Evolutionary conservation across 75 land plant species (phyloP).

Genomic region (Adiantum capillusveneris): DNA sequence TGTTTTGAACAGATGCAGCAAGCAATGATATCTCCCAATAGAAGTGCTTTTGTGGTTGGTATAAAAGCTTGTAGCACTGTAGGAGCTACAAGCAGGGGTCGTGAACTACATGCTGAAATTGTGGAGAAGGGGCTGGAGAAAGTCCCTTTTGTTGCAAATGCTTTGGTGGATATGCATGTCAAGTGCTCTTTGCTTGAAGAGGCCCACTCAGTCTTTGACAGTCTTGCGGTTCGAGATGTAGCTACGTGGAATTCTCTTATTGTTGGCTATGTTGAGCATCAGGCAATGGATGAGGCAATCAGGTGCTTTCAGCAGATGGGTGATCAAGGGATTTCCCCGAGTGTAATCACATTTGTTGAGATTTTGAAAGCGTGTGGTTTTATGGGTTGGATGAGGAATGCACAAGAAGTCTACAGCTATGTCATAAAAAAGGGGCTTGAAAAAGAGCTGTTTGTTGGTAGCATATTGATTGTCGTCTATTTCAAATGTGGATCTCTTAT

Average conservation of each 20-base stretch:
- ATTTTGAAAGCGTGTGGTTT: slow-evolving; percentile 8
- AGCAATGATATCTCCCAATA: neutral
- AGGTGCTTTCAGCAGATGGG: neutral
- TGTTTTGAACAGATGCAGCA: slow-evolving; percentile 7
- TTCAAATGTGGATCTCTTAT: neutral
- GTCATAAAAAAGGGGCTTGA: slow-evolving; percentile 6
- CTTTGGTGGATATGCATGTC: slow-evolving; percentile 13
- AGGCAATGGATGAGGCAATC: too few species aligned
- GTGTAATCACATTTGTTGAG: neutral
- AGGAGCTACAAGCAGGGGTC: slow-evolving; percentile 3
- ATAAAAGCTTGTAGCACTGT: slow-evolving; percentile 8
- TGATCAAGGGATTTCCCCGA: neutral
- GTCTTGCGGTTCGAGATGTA: slow-evolving; percentile 5
- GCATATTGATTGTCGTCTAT: slow-evolving; percentile 3
- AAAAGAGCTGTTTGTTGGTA: slow-evolving; percentile 6
- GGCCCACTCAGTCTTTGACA: slow-evolving; percentile 1
- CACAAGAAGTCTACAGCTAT: slow-evolving; percentile 1
- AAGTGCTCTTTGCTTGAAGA: slow-evolving; percentile 2
- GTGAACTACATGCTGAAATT: neutral
- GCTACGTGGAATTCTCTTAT: slow-evolving; percentile 12
- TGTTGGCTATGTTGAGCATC: slow-evolving; percentile 4
- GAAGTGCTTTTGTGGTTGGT: neutral
- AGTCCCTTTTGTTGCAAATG: slow-evolving; percentile 5
- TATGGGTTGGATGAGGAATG: neutral
- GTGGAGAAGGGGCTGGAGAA: neutral